Evolutionary conservation across 192 early-diverging fungal species (phyloP).

Genomic region (Backusella psychrophila): DNA sequence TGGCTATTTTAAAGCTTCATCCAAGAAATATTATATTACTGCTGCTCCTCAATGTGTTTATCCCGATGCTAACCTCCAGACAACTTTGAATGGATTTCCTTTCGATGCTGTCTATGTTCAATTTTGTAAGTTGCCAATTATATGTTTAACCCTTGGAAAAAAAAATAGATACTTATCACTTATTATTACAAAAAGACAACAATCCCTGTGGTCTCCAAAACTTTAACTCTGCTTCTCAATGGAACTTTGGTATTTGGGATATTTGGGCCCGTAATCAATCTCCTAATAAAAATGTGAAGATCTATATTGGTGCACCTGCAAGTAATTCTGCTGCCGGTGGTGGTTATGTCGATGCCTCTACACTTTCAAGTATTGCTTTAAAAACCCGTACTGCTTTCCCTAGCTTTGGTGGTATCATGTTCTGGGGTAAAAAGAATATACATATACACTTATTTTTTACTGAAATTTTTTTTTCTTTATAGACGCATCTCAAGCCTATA

Average conservation of each 20-base stretch:
- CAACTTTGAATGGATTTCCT: conserved; percentile 48
- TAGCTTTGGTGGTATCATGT: conserved; percentile 60
- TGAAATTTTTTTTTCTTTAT: background rate
- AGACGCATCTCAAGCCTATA: conserved; percentile 42
- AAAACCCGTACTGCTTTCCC: conserved; percentile 39
- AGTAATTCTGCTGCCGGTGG: conserved; percentile 50
- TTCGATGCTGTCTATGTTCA: conserved; percentile 65
- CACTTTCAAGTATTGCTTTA: conserved; percentile 40
- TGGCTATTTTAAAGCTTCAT: conserved; percentile 39
- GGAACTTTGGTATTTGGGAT: conserved; percentile 56
- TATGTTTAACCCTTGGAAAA: background rate
- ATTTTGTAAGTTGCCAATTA: conserved; percentile 44
- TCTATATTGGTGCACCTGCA: conserved; percentile 61
- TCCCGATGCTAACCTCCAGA: conserved; percentile 59
- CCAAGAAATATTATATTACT: conserved; percentile 56
- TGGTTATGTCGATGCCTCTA: conserved; percentile 45
- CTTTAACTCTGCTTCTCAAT: conserved; percentile 24
- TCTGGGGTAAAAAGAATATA: conserved; percentile 37
- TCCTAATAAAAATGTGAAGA: conserved; percentile 58
- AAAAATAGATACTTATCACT: background rate
- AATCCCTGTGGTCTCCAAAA: conserved; percentile 52
- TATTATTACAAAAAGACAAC: conserved; percentile 39
- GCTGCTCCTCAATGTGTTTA: conserved; percentile 64
- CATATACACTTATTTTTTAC: too few relatives aligned
- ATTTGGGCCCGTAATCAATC: conserved; percentile 54